Conservation (phyloP, 1,284 basidiomycete genomes). For the Naganishia cerealis region DNA sequence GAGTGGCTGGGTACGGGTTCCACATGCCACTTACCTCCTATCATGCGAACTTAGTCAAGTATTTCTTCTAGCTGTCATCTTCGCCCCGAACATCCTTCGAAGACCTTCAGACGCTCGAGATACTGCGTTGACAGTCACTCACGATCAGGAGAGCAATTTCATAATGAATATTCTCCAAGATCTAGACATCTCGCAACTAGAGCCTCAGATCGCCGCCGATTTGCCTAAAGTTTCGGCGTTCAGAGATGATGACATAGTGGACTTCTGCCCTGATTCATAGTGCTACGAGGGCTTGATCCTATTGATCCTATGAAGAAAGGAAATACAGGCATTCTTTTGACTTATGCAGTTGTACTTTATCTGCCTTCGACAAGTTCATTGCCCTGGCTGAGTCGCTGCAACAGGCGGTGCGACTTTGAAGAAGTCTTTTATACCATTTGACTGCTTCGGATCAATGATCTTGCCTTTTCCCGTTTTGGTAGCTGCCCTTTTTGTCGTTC, state of each 20-base stretch:
- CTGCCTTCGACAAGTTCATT: neutral
- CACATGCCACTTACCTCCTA: neutral
- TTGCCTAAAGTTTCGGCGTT: conserved; percentile 1
- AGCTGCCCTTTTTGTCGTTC: conserved; percentile 9
- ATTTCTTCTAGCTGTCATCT: conserved; percentile 62
- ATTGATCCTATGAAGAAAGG: too few species aligned
- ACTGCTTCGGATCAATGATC: conserved; percentile 33
- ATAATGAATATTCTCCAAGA: conserved; percentile 77
- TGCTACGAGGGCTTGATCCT: too few species aligned
- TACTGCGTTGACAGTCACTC: conserved; percentile 76
- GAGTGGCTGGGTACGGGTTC: conserved; percentile 45
- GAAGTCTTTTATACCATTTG: conserved; percentile 37
- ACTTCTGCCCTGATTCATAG: neutral
- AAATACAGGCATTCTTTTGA: too few species aligned
- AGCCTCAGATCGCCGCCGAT: conserved; percentile 67
- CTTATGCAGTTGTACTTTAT: neutral
- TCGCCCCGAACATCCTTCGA: conserved; percentile 82
- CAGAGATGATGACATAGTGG: neutral
- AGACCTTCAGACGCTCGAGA: conserved; percentile 78
- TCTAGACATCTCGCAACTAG: conserved; percentile 70
- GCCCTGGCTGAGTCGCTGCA: neutral
- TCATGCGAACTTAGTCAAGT: neutral
- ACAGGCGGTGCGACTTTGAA: conserved; percentile 34
- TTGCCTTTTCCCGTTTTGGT: conserved; percentile 32
- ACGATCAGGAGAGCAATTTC: conserved; percentile 83